Base-by-base conservation (phyloP, 768 basidiomycete genomes). In the Neoboletus magnificus region DNA sequence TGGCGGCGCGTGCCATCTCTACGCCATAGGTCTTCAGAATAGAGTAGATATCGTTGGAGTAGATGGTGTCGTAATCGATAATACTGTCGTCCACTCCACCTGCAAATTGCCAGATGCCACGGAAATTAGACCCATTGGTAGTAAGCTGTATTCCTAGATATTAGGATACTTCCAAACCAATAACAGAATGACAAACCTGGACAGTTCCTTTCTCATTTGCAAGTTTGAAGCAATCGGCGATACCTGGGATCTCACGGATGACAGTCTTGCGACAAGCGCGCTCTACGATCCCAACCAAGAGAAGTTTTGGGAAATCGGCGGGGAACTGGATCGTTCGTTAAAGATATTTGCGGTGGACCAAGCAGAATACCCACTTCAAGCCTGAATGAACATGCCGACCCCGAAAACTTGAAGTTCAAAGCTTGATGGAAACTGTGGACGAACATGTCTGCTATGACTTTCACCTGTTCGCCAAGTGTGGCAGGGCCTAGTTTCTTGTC, bases 1-100 rank as follows among this genome's bases (percentile, higher is more conserved):
- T 96, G 9, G 90, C 84, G 13, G 87, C 83, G 23, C 97, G 85
- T 27, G 95, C 97, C 77, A 95, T 94, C 74, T 99, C 97, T 12
- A 99, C 95, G 35, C 97, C 97, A 69, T 98, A 98, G 0, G 93
- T 90, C 64, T 84, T 84, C 39, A 98, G 76, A 49, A 93, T 86
- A 16, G 95, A 88, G 66, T 92, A 91, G 55, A 99, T 91, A 66
- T 98, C 94, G 74, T 98, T 99, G 22, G 96, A 95, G 61, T 91
- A 91, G 53, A 98, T 83, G 25, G 82, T 80, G 65, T 93, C 79
- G 41, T 89, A 81, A 63, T 94, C 86, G 57, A 97, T 74, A 52
- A 85, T 83, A 46, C 74, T 79, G 60, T 82, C 79, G 22, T 75
- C 80, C 12, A 72, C 66, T 36, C 76, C 76, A 25, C 77, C 76